Evolutionary conservation across 306 rosid species (phyloP), one percentile per base, ranked within the genome.

Genomic region (Vigna unguiculata): DNA sequence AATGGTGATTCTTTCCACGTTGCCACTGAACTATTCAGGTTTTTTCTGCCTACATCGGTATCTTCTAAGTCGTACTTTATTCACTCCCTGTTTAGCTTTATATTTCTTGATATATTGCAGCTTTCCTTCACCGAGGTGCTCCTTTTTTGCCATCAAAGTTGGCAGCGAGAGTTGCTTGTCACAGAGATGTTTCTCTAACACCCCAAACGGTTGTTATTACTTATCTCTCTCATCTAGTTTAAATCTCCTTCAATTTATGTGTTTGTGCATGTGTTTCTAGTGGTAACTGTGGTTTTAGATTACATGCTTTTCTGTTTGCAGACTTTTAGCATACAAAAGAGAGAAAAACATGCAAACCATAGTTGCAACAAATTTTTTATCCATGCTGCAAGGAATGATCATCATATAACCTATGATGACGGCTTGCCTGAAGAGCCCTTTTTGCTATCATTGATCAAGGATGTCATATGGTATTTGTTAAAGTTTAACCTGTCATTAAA

Each of bases 381-480:
- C 20, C 66, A 65, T 58, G 84, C 82, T 34, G 72, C 90, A 76
- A 85, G 77, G 70, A 78, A 85, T 71, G 83, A 72, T 73, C 87
- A 24, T 40, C 84, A 64, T 20, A 61, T 83, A 24, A 83, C 79
- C 62, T 78, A 65, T 67, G 84, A 83, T 69, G 84, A 85, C 40
- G 93, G 78, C 65, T 76, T 63, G 16, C 78, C 87, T 55, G 69
- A 83, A 66, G 97, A 93, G 72, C 88, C 98, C 28, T 82, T 87
- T 83, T 69, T 81, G 86, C 72, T 87, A 60, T 79, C 72, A 70
- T 58, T 86, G n/a, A 43, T 87, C 64, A 88, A 81, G 78, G 93
- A 94, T 25, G 53, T 72, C 69, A 7, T 85, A 20, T 79, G 97
- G 97, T 94, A 91, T 22, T 79, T 78, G 5, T 46, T 45, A 62